Evolutionary conservation across 805 yeast species (phyloP), one percentile per base, ranked within the genome.

Genomic region (Cyberlindnera nakhonratchasimensis): DNA sequence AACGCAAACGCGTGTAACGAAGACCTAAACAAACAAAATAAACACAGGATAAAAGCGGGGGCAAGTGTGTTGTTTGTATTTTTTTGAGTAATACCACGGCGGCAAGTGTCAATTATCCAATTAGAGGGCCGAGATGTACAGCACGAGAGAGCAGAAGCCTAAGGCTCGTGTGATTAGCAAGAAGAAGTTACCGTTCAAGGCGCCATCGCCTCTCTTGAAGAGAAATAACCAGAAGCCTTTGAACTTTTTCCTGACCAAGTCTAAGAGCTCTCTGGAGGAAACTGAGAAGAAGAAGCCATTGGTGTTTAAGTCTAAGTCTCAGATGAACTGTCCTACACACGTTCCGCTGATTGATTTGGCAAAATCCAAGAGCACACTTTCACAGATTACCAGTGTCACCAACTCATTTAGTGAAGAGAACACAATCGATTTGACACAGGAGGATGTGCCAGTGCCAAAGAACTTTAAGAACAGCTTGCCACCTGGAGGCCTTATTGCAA

Each of bases 171-270:
- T 38, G 5, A 2, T 41, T 19, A 23, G 35, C 34, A 42, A 42
- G 37, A 45, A 40, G 46, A 40, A 20, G 21, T 35, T 45, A 16
- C 54, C 51, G 2, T 51, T 51, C 46, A 51, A 51, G 37, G 51
- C 54, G 3, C 52, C 52, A 4, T 47, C 54, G 4, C 54, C 54
- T 18, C 21, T 49, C 9, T 19, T 51, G 25, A 48, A 48, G 30
- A 39, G 52, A 14, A 39, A 29, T 43, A 37, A 29, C 29, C 46
- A 45, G 38, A 38, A 40, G 33, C 42, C 45, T 5, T 18, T 45
- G 20, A 34, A 33, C 18, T 48, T 43, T 43, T 46, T 46, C 23
- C 17, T 31, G 14, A 28, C 20, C 17, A 28, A 20, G n/a, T 37
- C 46, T 34, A 41, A 45, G n/a, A 41, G 46, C 34, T 29, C 37